phyloP scores from a whole-genome alignment of 179 eudicot genomes.

The Vitellaria paradoxa region DNA sequence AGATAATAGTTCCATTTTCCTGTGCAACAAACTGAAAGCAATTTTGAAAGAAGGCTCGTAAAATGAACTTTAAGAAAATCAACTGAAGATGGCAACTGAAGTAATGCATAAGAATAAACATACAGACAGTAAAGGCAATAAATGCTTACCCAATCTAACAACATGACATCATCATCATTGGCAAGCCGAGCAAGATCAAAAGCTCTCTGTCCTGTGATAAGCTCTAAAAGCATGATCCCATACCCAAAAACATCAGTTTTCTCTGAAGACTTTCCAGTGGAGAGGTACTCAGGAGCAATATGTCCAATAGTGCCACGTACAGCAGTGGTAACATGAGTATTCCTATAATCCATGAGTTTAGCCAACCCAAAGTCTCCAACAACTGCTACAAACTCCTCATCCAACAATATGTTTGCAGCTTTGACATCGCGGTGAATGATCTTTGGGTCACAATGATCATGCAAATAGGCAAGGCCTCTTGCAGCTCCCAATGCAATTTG shows the following conservation, averaged over 20 bases:
- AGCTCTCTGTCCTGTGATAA: conserved; percentile 86
- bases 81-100: background rate
- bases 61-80: background rate
- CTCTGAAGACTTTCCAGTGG: conserved; percentile 87
- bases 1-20: background rate
- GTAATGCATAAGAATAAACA: background rate
- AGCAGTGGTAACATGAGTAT: conserved; percentile 90
- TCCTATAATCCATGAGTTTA: conserved; percentile 81
- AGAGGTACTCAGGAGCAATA: conserved; percentile 85
- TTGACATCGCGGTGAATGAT: conserved; percentile 88
- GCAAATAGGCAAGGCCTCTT: conserved; percentile 81
- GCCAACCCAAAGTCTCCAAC: conserved; percentile 92
- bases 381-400: conserved; percentile 86
- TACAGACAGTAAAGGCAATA: background rate
- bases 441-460: conserved; percentile 87
- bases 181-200: conserved; percentile 90
- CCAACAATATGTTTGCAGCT: conserved; percentile 86
- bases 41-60: background rate
- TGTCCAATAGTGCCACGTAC: conserved; percentile 90
- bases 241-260: conserved; percentile 88
- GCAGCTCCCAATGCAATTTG: conserved; percentile 81
- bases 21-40: background rate
- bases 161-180: conserved; percentile 82
- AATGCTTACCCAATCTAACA: conserved; percentile 80
- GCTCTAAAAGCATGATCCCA: conserved; percentile 89